These are phyloP conservation scores for Chaetomium olivaceum DNA, from an alignment of 2,329 filamentous ascomycete species.

Conservation along the genomic window DNA sequence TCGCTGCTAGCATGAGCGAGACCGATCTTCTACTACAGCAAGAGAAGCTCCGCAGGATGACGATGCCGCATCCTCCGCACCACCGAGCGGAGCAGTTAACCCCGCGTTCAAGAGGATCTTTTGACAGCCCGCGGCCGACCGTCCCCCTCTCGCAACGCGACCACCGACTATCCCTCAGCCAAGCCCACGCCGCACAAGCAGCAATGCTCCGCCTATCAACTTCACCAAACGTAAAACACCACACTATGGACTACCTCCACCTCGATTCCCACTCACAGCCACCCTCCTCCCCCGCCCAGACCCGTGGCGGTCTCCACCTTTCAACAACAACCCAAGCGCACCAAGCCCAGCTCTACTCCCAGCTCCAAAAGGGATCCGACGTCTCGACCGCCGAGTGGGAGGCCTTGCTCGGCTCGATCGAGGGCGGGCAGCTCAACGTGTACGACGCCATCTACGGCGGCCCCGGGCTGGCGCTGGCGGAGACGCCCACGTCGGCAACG, in stretches of 20 bases:
- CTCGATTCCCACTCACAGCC: conserved; percentile 50
- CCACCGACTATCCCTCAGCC: conserved; percentile 51
- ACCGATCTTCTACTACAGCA: conserved; percentile 56
- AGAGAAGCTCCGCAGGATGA: conserved; percentile 59
- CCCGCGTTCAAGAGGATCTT: conserved; percentile 49
- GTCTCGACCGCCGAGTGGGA: conserved; percentile 77
- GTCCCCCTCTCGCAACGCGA: conserved; percentile 47
- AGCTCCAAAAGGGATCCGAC: conserved; percentile 42
- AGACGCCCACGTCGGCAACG: conserved; percentile 44
- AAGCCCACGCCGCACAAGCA: conserved; percentile 38
- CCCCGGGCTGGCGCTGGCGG: conserved; percentile 48
- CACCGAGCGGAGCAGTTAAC: conserved; percentile 43
- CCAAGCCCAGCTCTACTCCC: conserved; percentile 41
- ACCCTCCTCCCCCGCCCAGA: conserved; percentile 53
- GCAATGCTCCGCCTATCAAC: conserved; percentile 42
- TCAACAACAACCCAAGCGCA: conserved; percentile 17
- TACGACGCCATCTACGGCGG: conserved; percentile 81
- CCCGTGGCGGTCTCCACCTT: conserved; percentile 42
- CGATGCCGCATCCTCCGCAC: conserved; percentile 45
- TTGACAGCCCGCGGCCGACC: conserved; percentile 47
- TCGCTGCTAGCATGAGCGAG: conserved; percentile 51
- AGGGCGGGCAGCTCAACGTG: conserved; percentile 78
- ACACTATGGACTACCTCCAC: conserved; percentile 62
- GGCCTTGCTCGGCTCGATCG: conserved; percentile 74
- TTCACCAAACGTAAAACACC: conserved; percentile 41